Evolutionary conservation across 495 filamentous ascomycete genomes (phyloP), one percentile per base, ranked within the genome.

Genomic region (Parathielavia hyrcaniae): DNA sequence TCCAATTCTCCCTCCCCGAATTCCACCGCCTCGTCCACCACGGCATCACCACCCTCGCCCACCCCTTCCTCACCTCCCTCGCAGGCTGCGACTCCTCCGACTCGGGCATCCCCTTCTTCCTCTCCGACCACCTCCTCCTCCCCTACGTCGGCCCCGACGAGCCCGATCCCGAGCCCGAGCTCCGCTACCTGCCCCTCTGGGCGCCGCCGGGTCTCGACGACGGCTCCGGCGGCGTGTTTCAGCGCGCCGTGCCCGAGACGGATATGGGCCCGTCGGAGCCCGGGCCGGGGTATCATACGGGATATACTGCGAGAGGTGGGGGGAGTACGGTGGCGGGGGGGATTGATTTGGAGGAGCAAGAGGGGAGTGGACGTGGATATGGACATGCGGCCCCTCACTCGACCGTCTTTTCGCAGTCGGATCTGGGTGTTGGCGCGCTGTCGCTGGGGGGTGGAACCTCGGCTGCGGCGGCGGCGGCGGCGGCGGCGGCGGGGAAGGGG

Each of bases 191-290:
- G 7, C 76, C 76, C 4, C 69, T 77, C 4, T 79, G 75, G 75
- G 76, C n/a, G n/a, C 74, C 16, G 74, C 67, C n/a, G 76, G 76
- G 12, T n/a, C 60, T 73, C 12, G 70, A 77, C 30, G 76, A 79
- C 43, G 76, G 69, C 5, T 71, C 72, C 4, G 76, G 75, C 22
- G 74, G 71, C 19, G 74, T 77, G n/a, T 78, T 72, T 41, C 69
- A 77, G 39, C 40, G 62, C 0, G 51, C 53, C 1, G 62, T 79
- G 5, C 75, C 76, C 0, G 64, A 69, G 6, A 64, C 76, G 0
- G 69, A 73, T 11, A 61, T 71, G 56, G 76, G 75, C 0, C 74
- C 76, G 0, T 69, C 62, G 12, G 76, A 74, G 5, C 76, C 76
- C 1, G 76, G 76, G 0, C 76, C 76, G 5, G 72, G 59, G 9